Conservation (phyloP, 768 basidiomycete genomes). For the Suillus paluster region DNA sequence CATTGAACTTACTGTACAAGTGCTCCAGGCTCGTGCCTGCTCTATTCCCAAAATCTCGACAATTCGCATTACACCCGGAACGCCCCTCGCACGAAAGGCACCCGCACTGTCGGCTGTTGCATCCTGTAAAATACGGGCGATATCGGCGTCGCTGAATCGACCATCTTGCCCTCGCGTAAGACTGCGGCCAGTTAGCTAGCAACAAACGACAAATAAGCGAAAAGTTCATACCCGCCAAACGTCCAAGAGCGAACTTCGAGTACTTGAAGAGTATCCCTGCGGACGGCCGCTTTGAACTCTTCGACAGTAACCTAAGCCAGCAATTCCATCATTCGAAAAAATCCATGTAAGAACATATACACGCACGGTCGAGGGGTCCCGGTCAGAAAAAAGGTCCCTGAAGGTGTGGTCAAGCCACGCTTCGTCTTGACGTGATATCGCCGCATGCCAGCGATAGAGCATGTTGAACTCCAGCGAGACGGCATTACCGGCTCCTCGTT, state of each 20-base stretch:
- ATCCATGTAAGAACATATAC: not conserved
- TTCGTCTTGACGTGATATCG: slow-evolving; percentile 57
- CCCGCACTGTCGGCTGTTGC: slow-evolving; percentile 63
- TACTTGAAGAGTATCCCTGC: slow-evolving; percentile 15
- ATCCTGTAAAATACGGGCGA: slow-evolving; percentile 64
- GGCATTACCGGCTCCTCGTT: slow-evolving; percentile 75
- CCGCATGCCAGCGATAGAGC: slow-evolving; percentile 66
- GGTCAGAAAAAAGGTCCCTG: slow-evolving; percentile 43
- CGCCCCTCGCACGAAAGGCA: slow-evolving; percentile 72
- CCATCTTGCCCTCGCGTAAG: slow-evolving; percentile 52
- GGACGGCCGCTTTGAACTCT: slow-evolving; percentile 23
- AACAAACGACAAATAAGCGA: not conserved
- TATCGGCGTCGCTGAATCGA: slow-evolving; percentile 64
- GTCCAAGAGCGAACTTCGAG: slow-evolving; percentile 51
- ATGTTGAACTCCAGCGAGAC: slow-evolving; percentile 78
- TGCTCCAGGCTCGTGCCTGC: slow-evolving; percentile 68
- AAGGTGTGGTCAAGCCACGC: slow-evolving; percentile 59
- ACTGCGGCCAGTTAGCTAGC: slow-evolving; percentile 32
- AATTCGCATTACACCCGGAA: slow-evolving; percentile 64
- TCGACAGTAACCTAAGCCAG: slow-evolving; percentile 19
- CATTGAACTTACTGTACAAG: slow-evolving; percentile 60
- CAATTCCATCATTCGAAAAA: not conserved
- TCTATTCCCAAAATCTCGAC: slow-evolving; percentile 74
- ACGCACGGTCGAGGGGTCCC: slow-evolving; percentile 45
- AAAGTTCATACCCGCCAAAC: slow-evolving; percentile 48